Base-by-base conservation (phyloP, 768 basidiomycete genomes). In the Phaffia tasmanica region DNA sequence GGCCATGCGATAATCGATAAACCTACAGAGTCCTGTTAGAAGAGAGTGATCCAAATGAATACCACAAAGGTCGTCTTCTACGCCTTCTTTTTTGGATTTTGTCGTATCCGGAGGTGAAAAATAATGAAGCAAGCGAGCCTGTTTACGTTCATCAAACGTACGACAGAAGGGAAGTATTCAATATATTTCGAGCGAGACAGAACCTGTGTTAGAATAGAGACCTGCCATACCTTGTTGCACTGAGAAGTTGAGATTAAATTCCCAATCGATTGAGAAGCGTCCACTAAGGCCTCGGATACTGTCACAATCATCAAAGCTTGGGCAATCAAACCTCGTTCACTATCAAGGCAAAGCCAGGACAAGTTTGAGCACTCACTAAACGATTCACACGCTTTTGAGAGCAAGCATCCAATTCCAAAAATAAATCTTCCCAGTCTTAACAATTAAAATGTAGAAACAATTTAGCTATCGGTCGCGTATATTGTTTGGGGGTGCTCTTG, bases 71-170 rank as follows among this genome's bases (percentile, higher is more conserved):
- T 84, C 88, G 70, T 95, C 90, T 32, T 71, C 72, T 1, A 90
- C 49, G 65, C 63, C 55, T 50, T 58, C 27, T 63, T 66, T 7
- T 67, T 29, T n/a, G 23, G 4, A 73, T 70, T 23, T 70, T 72
- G 56, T 77, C 80, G 1, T 81, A 74, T 30, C 81, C 73, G 14
- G 23, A 0, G 85, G 84, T 19, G 94, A 88, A 72, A 92, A 99
- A 76, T 99, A 99, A 74, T 99, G 94, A n/a, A 99, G 79, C 16
- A 99, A 81, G 42, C 95, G 83, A 3, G 89, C 94, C 71, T 71
- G 50, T 11, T 16, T 19, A 29, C 29, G 29, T 27, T 9, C 16
- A 47, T 7, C 15, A 29, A 27, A 18, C 46, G 30, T 61, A 18
- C 23, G 25, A 53, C 8, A 30, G 35, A 30, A 30, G 32, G 46